phyloP scores from a whole-genome alignment of 2,329 filamentous ascomycete genomes.

The Pseudocercospora fijiensis region DNA sequence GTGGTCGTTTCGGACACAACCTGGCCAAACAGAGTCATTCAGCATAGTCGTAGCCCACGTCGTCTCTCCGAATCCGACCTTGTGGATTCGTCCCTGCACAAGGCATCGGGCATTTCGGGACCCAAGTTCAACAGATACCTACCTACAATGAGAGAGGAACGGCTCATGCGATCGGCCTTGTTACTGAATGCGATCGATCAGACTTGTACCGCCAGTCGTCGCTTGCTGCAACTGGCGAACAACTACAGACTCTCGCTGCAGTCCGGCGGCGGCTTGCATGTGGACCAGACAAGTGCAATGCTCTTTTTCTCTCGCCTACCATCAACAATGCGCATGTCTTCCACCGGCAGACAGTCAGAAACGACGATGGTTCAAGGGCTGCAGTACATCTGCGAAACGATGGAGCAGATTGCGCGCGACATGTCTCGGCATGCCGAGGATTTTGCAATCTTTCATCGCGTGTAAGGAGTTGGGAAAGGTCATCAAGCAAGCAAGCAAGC shows the following conservation, averaged over 20 bases:
- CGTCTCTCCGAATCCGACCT: neutral
- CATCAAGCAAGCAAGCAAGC: neutral
- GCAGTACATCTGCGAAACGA: neutral
- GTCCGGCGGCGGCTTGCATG: neutral
- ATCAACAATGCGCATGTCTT: neutral
- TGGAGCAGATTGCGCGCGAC: neutral
- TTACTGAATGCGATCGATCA: neutral
- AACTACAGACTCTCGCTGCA: neutral
- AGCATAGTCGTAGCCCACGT: neutral
- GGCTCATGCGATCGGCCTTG: neutral
- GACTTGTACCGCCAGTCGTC: neutral
- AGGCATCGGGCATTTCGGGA: neutral
- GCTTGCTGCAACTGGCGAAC: neutral
- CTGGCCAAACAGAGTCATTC: neutral
- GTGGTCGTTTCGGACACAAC: neutral
- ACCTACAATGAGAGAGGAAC: neutral
- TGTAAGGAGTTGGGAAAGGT: neutral
- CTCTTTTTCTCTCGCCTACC: neutral
- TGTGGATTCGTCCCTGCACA: neutral
- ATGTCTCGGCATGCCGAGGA: neutral
- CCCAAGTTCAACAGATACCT: neutral
- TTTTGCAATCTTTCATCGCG: neutral
- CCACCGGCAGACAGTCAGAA: neutral
- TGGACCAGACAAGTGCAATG: neutral
- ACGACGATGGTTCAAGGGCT: neutral